A percentile compares a stretch with the other conserved stretches of the same genome.
phyloP scores from a whole-genome alignment of 163 green algal species.

The Smithsoniella earleae region DNA sequence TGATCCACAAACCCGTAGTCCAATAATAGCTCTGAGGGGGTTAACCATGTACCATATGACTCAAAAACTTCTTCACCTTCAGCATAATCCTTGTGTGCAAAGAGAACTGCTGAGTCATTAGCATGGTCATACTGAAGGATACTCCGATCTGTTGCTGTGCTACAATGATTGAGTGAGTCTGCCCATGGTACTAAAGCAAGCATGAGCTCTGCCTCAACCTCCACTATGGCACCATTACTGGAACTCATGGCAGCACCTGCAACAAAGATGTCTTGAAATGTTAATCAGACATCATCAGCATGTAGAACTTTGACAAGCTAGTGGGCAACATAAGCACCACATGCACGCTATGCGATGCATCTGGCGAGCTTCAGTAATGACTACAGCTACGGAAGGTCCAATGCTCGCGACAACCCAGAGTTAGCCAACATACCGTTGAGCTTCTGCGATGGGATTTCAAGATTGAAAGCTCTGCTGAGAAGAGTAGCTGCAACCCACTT shows the following conservation, averaged over 20 bases:
- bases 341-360: not conserved
- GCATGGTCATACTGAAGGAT: conserved; percentile 37
- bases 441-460: conserved; percentile 41
- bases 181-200: conserved; percentile 58
- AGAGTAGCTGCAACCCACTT: conserved; percentile 49
- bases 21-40: conserved; percentile 43
- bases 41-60: conserved; percentile 43
- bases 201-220: conserved; percentile 15
- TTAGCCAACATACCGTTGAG: conserved; percentile 24
- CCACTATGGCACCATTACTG: conserved; percentile 31
- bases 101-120: conserved; percentile 36
- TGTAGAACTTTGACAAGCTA: not conserved
- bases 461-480: conserved; percentile 45
- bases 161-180: conserved; percentile 55
- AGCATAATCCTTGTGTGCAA: conserved; percentile 40
- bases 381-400: conserved; percentile 23
- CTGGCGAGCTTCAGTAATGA: not conserved
- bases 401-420: not conserved
- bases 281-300: no score
- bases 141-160: conserved; percentile 38
- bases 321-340: not conserved
- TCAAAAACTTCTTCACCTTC: conserved; percentile 44
- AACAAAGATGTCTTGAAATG: no score
- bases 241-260: conserved; percentile 27
- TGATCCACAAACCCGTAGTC: conserved; percentile 43